Evolutionary conservation across 2,329 filamentous ascomycete species (phyloP).

Genomic region (Ophiosphaerella herpotricha): DNA sequence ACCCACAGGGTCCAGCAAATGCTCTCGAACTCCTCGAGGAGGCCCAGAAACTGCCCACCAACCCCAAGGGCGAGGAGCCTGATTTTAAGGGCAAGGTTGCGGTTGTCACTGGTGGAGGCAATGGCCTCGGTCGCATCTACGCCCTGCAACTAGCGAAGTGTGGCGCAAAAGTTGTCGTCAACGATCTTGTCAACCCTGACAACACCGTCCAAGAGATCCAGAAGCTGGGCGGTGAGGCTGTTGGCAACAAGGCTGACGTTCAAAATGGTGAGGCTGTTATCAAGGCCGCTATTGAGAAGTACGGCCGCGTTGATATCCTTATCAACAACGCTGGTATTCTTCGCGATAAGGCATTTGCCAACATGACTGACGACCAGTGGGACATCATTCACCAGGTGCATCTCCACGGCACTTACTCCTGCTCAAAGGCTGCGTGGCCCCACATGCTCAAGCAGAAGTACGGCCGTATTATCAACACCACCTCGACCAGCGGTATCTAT

Average conservation of each 20-base stretch:
- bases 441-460: conserved; percentile 99
- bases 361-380: conserved; percentile 97
- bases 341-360: conserved; percentile 94
- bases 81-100: conserved; percentile 47
- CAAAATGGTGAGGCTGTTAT: conserved; percentile 91
- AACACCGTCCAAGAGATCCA: conserved; percentile 90
- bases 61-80: conserved; percentile 37
- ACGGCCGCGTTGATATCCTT: conserved; percentile 90
- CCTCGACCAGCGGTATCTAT: conserved; percentile 95
- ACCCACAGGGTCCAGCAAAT: conserved; percentile 84
- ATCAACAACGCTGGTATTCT: conserved; percentile 99
- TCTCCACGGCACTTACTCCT: conserved; percentile 91
- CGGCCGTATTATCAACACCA: conserved; percentile 94
- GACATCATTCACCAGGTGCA: conserved; percentile 91
- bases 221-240: conserved; percentile 84
- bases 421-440: conserved; percentile 96
- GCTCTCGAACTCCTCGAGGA: conserved; percentile 71
- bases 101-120: conserved; percentile 44
- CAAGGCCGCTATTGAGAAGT: conserved; percentile 90
- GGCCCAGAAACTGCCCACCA: conserved; percentile 35
- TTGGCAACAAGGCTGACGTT: conserved; percentile 89
- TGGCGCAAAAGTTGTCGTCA: conserved; percentile 86
- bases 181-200: conserved; percentile 93
- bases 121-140: conserved; percentile 84
- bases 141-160: conserved; percentile 83